These are phyloP conservation scores for Actinomucor elegans DNA, from an alignment of 371 early-diverging fungal species.

Conservation along the genomic window DNA sequence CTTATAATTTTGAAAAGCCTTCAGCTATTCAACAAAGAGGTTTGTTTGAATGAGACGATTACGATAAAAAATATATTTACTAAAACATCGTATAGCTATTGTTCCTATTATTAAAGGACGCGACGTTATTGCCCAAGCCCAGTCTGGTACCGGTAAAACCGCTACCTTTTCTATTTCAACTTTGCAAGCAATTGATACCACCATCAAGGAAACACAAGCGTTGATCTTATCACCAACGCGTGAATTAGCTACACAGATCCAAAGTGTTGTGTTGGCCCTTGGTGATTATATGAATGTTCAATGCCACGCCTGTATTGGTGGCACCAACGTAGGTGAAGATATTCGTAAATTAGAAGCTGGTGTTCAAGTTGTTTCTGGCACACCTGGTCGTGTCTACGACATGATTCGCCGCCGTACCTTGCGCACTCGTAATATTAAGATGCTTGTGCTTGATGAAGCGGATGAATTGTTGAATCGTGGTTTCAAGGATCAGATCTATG, in stretches of 20 bases:
- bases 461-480: conserved; percentile 98
- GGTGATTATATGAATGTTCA: conserved; percentile 94
- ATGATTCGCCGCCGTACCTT: conserved; percentile 94
- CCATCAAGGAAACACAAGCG: conserved; percentile 89
- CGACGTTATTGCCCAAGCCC: conserved; percentile 99
- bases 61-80: neutral
- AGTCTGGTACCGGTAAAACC: conserved; percentile 99
- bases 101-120: conserved; percentile 89
- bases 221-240: conserved; percentile 98
- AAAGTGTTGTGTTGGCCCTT: conserved; percentile 89
- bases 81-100: conserved; percentile 67
- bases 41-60: conserved; percentile 7
- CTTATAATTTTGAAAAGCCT: conserved; percentile 92
- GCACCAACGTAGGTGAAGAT: conserved; percentile 92
- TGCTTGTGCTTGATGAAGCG: conserved; percentile 99
- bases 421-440: conserved; percentile 88
- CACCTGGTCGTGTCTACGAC: conserved; percentile 99
- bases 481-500: conserved; percentile 99
- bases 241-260: conserved; percentile 98
- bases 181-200: conserved; percentile 91
- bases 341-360: conserved; percentile 85
- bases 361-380: conserved; percentile 97
- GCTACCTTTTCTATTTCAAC: conserved; percentile 99
- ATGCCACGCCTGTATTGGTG: conserved; percentile 98
- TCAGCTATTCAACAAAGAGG: conserved; percentile 97